Evolutionary conservation across 306 rosid genomes (phyloP), one percentile per base, ranked within the genome.

Genomic region (Trifolium fragiferum): DNA sequence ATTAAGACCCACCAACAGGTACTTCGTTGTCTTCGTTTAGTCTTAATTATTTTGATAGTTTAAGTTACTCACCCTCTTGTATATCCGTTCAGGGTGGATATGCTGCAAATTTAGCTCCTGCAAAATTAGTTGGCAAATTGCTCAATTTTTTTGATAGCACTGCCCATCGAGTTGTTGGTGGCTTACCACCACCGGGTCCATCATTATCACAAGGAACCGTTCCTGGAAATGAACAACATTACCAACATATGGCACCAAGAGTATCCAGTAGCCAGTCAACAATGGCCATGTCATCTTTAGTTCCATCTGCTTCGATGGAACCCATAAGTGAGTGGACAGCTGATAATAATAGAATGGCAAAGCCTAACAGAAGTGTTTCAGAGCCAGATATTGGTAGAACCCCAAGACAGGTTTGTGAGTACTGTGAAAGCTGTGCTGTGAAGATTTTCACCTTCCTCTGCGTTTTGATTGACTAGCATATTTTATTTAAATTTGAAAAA

Each of bases 131-230:
- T 2, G 96, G 92, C 72, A 93, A 91, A 79, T 79, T 93, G 78
- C 96, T 87, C 40, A 88, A 90, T 82, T 88, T 93, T 80, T 81
- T 93, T 79, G 97, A 93, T 80, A 91, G 84, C 74, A 93, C 98
- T 14, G 97, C 98, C 20, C 93, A 89, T 82, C 90, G 93, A 59
- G 98, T 93, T 79, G 97, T 93, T 60, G 97, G 98, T 23, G 96
- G 96, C 57, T 76, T 91, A 40, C 96, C 97, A 6, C 98, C 98
- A 35, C 93, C 96, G 55, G 90, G 86, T 50, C 94, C 98, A 66
- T 78, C 88, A 25, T 66, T 78, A 21, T 80, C 89, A 25, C 97
- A 80, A 19, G 90, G 90, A 55, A 71, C 55, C 77, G 60, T 72
- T 53, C 89, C 79, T 1, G 88, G 86, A 74, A 79, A 60, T 83